These are phyloP conservation scores for Choiromyces venosus DNA, from an alignment of 495 filamentous ascomycete species.

Conservation along the genomic window DNA sequence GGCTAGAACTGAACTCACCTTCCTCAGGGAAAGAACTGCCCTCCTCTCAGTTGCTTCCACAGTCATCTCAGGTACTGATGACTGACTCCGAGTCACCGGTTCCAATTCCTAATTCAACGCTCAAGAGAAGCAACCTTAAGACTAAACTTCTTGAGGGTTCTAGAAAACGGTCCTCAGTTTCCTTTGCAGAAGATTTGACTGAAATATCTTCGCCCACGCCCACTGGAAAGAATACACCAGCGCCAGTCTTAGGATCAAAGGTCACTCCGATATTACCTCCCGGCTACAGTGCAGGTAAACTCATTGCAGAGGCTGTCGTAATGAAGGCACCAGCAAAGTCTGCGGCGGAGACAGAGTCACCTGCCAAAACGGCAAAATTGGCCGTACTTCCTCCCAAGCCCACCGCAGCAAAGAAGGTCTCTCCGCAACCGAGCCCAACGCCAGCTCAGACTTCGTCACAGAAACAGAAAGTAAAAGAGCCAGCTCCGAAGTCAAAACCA, in stretches of 20 bases:
- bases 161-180: constrained; percentile 29
- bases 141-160: not conserved
- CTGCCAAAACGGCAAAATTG: constrained; percentile 3
- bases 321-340: not conserved
- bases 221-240: not conserved
- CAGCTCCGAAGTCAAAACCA: not conserved
- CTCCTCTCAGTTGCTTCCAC: not conserved
- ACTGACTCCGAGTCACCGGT: constrained; percentile 16
- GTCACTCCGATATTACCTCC: constrained; percentile 34
- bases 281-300: constrained; percentile 14
- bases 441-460: not conserved
- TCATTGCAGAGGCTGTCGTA: not conserved
- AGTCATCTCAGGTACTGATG: not conserved
- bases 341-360: not conserved
- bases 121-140: constrained; percentile 24
- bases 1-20: not conserved
- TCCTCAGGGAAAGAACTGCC: constrained; percentile 3
- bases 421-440: not conserved
- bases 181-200: constrained; percentile 27
- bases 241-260: constrained; percentile 9
- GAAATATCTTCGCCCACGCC: constrained; percentile 22
- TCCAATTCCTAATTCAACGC: constrained; percentile 27
- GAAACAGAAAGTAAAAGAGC: not conserved
- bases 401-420: not conserved
- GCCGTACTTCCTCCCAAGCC: not conserved